Evolutionary conservation across 345 rosid species (phyloP).

Genomic region (Erysimum cheiranthoides): DNA sequence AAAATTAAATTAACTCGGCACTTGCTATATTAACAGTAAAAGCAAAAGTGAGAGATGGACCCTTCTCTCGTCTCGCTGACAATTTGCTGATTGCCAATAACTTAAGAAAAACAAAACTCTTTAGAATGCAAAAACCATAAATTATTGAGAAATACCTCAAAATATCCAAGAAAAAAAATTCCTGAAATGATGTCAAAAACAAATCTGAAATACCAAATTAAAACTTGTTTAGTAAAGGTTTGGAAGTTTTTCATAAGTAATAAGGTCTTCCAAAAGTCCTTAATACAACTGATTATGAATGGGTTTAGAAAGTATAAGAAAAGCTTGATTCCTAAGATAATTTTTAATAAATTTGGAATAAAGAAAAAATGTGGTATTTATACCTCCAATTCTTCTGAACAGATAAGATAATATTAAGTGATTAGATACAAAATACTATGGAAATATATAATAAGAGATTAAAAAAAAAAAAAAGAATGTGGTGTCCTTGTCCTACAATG

Average conservation of each 20-base stretch:
- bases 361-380: background rate
- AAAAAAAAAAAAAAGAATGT: slow-evolving; percentile 7
- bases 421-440: background rate
- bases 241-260: too few species aligned
- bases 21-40: slow-evolving; percentile 41
- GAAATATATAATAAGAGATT: slow-evolving; percentile 10
- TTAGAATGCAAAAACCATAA: too few species aligned
- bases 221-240: too few species aligned
- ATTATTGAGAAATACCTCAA: too few species aligned
- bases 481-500: slow-evolving; percentile 44
- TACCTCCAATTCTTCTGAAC: background rate
- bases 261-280: too few species aligned
- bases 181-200: too few species aligned
- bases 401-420: background rate
- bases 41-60: slow-evolving; percentile 36
- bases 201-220: too few species aligned
- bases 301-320: too few species aligned
- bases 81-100: background rate
- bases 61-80: slow-evolving; percentile 18
- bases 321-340: too few species aligned
- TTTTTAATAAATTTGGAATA: background rate
- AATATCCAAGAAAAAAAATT: too few species aligned
- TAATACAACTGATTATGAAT: too few species aligned
- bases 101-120: too few species aligned
- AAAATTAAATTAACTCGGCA: slow-evolving; percentile 25